Base-by-base conservation (phyloP, 2,329 filamentous ascomycete genomes). In the Fusarium xylarioides region DNA sequence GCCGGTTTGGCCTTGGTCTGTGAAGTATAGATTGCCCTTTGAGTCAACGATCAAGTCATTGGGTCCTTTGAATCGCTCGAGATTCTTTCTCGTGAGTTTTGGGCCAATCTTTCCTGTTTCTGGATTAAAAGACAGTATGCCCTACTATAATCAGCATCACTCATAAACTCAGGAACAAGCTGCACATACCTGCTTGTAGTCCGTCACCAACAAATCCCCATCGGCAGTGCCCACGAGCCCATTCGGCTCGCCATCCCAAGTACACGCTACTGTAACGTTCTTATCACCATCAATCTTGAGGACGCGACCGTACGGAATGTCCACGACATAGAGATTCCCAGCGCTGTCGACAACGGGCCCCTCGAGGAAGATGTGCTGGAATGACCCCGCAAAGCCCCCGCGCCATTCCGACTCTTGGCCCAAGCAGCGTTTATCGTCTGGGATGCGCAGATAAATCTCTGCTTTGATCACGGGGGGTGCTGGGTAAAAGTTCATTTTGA, bases 1-100 rank as follows among this genome's bases (percentile, higher is more conserved):
- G 8, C 83, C 82, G 0, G 83, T 84, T 53, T 85, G 83, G 0
- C 83, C 83, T 72, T 85, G 83, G 46, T 85, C 83, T 4, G 83
- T 85, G 40, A 85, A 85, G 73, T 83, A 85, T 7, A 85, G 66
- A 34, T 82, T 80, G 7, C 77, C 74, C 19, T 78, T 77, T 0
- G 80, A 82, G 34, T 82, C 81, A 8, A 84, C 54, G 21, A 84
- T 79, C 3, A 85, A 71, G 58, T 85, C 83, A 53, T 85, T 85
- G 0, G 80, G 81, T 0, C 83, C 83, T 59, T 85, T 85, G 74
- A 85, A 85, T 8, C 82, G 77, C 50, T 84, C 83, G 1, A 85
- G 77, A 46, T 85, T 81, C 50, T 77, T 78, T n/a, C 80, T 74
- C 11, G 80, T 79, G 16, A 84, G 57, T 26, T 80, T 76, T 0